A percentile compares a stretch with the other conserved stretches of the same genome.
These are phyloP conservation scores for Elongisporangium undulatum DNA, from an alignment of 352 stramenopile species.

Conservation along the genomic window DNA sequence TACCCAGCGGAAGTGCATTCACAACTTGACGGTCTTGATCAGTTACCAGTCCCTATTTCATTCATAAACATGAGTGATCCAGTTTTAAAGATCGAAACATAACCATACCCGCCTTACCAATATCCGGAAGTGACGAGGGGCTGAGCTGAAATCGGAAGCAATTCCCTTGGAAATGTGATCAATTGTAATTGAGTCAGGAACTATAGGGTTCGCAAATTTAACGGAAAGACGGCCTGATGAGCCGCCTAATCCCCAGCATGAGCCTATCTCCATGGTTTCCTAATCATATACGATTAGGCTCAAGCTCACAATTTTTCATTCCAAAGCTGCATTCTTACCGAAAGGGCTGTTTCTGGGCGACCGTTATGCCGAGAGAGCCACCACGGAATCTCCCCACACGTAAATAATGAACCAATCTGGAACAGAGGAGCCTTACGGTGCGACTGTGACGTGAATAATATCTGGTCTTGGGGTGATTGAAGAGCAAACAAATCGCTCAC, in stretches of 20 bases:
- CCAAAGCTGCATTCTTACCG: slow-evolving; percentile 24
- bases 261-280: slow-evolving; percentile 84
- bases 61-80: neutral
- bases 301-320: neutral
- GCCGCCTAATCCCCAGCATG: slow-evolving; percentile 70
- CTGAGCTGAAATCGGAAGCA: slow-evolving; percentile 64
- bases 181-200: slow-evolving; percentile 64
- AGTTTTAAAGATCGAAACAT: neutral
- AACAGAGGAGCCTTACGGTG: slow-evolving; percentile 33
- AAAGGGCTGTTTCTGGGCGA: slow-evolving; percentile 71
- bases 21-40: slow-evolving; percentile 37
- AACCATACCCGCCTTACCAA: slow-evolving; percentile 24
- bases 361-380: slow-evolving; percentile 77
- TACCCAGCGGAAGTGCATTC: slow-evolving; percentile 55
- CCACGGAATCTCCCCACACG: slow-evolving; percentile 52
- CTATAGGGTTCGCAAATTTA: slow-evolving; percentile 59
- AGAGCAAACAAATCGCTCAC: slow-evolving; percentile 28
- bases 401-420: slow-evolving; percentile 31
- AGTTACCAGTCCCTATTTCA: slow-evolving; percentile 33
- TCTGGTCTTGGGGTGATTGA: slow-evolving; percentile 8
- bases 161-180: slow-evolving; percentile 77
- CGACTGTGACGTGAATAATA: slow-evolving; percentile 55
- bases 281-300: slow-evolving; percentile 12
- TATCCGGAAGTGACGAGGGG: slow-evolving; percentile 59
- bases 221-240: slow-evolving; percentile 64